Percentiles rank a stretch among this genome's conserved stretches.
These are phyloP conservation scores for Capronia americana DNA, from an alignment of 2,329 filamentous ascomycete species.

Conservation along the genomic window DNA sequence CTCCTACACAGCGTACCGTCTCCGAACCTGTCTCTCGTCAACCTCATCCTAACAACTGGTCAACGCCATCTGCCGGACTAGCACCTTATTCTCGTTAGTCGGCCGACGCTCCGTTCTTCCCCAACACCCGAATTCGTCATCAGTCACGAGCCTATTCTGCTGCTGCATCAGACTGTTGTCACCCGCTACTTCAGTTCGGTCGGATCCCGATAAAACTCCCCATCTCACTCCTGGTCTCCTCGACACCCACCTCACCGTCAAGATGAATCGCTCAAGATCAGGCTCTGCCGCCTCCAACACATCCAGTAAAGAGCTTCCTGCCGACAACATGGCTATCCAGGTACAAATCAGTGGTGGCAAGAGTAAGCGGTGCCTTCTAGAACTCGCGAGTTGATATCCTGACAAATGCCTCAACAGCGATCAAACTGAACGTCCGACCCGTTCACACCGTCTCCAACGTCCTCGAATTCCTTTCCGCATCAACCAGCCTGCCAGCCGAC, in stretches of 20 bases:
- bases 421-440: conserved; percentile 62
- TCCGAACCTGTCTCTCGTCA: neutral
- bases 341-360: conserved; percentile 64
- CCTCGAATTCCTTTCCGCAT: conserved; percentile 62
- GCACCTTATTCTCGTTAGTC: conserved; percentile 36
- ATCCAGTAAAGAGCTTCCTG: conserved; percentile 51
- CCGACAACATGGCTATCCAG: conserved; percentile 66
- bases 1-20: neutral
- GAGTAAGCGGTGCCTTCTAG: conserved; percentile 54
- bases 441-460: conserved; percentile 63
- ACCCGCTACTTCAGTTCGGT: conserved; percentile 6
- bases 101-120: conserved; percentile 37
- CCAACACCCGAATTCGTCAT: conserved; percentile 40
- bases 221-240: conserved; percentile 2
- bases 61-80: conserved; percentile 1
- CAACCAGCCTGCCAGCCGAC: conserved; percentile 59
- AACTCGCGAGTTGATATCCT: conserved; percentile 4
- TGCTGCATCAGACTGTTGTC: conserved; percentile 24
- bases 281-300: conserved; percentile 31
- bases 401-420: conserved; percentile 51
- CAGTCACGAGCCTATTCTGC: conserved; percentile 31
- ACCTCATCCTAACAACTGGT: neutral
- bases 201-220: neutral
- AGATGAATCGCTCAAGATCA: conserved; percentile 36
- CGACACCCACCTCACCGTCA: conserved; percentile 8